A percentile compares a stretch with the other conserved stretches of the same genome.
Conservation (phyloP, 768 basidiomycete genomes). For the Lentinula detonsa region DNA sequence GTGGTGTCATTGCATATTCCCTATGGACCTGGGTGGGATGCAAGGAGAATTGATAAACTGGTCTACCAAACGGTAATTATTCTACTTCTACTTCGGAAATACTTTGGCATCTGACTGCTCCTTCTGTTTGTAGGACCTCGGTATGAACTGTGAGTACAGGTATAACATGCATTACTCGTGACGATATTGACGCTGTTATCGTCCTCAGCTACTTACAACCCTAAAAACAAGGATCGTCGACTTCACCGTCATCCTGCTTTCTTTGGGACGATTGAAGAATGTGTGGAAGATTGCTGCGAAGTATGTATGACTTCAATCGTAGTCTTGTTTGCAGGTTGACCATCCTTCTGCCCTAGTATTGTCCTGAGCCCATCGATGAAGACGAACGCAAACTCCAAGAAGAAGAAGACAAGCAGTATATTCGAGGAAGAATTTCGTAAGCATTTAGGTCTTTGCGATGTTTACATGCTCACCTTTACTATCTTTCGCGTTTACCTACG, state of each 20-base stretch:
- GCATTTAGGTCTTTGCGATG: conserved; percentile 12
- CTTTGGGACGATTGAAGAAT: conserved; percentile 53
- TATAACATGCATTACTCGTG: no score
- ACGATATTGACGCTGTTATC: neutral
- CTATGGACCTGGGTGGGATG: conserved; percentile 57
- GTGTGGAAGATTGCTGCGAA: conserved; percentile 59
- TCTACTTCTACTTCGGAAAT: neutral
- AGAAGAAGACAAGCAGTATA: conserved; percentile 46
- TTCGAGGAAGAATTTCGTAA: conserved; percentile 47
- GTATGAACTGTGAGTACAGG: conserved; percentile 45
- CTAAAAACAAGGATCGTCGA: conserved; percentile 52
- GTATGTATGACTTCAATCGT: conserved; percentile 17
- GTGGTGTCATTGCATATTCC: conserved; percentile 50
- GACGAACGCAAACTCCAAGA: conserved; percentile 48
- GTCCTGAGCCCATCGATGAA: conserved; percentile 48
- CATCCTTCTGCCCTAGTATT: conserved; percentile 28
- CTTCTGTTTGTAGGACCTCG: conserved; percentile 36
- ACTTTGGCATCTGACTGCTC: conserved; percentile 2
- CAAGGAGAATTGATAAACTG: conserved; percentile 48
- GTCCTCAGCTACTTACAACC: conserved; percentile 48
- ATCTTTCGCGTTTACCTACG: neutral
- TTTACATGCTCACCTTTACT: neutral
- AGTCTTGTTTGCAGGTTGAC: neutral
- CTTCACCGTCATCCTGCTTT: conserved; percentile 62
- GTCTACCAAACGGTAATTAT: conserved; percentile 48